Percentiles rank a stretch among this genome's conserved stretches.
These are phyloP conservation scores for Citrus maxima DNA, from an alignment of 345 rosid species.

Conservation along the genomic window DNA sequence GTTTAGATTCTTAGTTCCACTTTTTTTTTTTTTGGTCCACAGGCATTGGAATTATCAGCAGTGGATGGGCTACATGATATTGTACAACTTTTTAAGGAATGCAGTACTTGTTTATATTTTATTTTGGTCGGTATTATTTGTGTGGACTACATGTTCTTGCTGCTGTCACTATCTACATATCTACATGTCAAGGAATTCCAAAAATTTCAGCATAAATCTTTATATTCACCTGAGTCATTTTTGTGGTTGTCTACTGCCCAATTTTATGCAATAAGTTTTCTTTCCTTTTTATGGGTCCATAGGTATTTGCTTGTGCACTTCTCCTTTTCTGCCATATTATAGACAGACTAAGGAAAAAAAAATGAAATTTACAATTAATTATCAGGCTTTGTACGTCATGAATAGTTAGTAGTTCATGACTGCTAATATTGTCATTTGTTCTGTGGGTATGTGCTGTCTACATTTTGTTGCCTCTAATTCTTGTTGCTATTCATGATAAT, in stretches of 20 bases:
- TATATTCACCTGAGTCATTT: background rate
- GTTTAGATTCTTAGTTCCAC: constrained; percentile 89
- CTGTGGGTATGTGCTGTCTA: constrained; percentile 79
- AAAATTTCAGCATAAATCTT: background rate
- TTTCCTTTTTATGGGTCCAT: background rate
- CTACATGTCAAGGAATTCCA: background rate
- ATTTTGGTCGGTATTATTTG: constrained; percentile 71
- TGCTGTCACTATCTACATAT: background rate
- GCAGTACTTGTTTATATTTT: constrained; percentile 82
- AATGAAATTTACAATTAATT: background rate
- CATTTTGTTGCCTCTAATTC: constrained; percentile 80
- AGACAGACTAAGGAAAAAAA: background rate
- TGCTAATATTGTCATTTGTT: background rate
- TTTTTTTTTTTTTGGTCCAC: constrained; percentile 86
- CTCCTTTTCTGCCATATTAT: background rate
- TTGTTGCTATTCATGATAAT: constrained; percentile 86
- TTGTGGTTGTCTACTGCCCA: background rate
- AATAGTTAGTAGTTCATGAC: background rate
- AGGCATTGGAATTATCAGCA: constrained; percentile 99
- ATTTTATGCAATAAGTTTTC: background rate
- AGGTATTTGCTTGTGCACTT: background rate
- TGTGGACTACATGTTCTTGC: background rate
- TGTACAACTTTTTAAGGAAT: constrained; percentile 95
- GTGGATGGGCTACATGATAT: constrained; percentile 84
- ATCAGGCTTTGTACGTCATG: background rate